phyloP scores from a whole-genome alignment of 805 yeast genomes.

The Clavispora asparagi region DNA sequence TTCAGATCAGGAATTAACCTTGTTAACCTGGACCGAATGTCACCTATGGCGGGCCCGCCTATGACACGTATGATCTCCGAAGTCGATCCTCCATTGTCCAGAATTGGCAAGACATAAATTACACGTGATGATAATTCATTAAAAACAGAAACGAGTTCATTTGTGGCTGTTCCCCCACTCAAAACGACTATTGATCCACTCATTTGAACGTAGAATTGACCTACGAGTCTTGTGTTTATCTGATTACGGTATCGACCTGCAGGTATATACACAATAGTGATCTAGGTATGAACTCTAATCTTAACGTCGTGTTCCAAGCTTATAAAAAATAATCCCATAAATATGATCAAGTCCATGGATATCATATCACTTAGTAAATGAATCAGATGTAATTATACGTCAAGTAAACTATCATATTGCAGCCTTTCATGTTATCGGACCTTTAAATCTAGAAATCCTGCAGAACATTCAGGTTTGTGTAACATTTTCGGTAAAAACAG shows the following conservation, averaged over 20 bases:
- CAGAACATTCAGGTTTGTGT: background rate
- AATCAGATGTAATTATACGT: too few species aligned
- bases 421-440: too few species aligned
- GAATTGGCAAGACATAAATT: slow-evolving; percentile 72
- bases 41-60: slow-evolving; percentile 97
- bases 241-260: background rate
- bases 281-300: too few species aligned
- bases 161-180: slow-evolving; percentile 90
- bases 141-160: slow-evolving; percentile 62
- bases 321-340: too few species aligned
- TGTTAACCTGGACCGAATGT: slow-evolving; percentile 75
- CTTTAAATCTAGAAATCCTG: too few species aligned
- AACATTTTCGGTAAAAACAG: slow-evolving; percentile 29
- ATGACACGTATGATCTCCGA: slow-evolving; percentile 79
- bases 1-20: slow-evolving; percentile 58
- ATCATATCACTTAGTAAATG: too few species aligned
- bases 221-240: background rate
- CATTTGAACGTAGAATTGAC: slow-evolving; percentile 1
- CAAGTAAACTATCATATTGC: too few species aligned
- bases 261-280: background rate
- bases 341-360: too few species aligned
- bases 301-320: too few species aligned
- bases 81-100: slow-evolving; percentile 94
- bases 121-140: slow-evolving; percentile 40
- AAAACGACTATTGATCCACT: slow-evolving; percentile 31